Base-by-base conservation (phyloP, 805 yeast species). In the Hemisphaericaspora nanyangensis region DNA sequence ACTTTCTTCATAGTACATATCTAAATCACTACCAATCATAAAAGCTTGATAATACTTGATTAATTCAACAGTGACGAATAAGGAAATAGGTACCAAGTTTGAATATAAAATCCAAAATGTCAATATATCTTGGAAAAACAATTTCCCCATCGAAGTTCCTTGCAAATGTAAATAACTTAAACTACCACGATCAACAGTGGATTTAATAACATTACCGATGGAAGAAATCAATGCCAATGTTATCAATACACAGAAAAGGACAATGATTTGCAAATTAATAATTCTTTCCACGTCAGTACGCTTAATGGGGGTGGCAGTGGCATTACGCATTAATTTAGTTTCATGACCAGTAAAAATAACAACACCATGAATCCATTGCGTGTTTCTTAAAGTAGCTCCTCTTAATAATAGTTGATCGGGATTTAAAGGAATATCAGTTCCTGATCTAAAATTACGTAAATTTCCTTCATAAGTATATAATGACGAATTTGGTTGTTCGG, bases 341-440 rank as follows among this genome's bases (percentile, higher is more conserved):
- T 93, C 99, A 59, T 95, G 99, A 16, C 99, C 99, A 0, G 99
- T 93, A 59, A 91, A 93, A 1, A 93, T 79, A 2, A 87, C 97
- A 37, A 88, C 72, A 17, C 99, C 99, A 51, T 86, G 86, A 31
- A 93, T 79, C 97, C 96, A 93, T 31, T 81, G 85, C 0, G 99
- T 95, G 56, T 93, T 93, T 61, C 97, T 76, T 46, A 93, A 70
- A 3, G 93, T 88, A 5, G 99, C 99, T 45, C 99, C 99, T 65
- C 99, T 78, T 41, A 93, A 70, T 29, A 95, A 69, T 68, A 95
- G 64, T 58, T 91, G 99, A 32, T 91, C 97, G 0, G 99, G 98
- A 6, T 83, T 68, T 38, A 93, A 65, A 1, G 99, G 82, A 33
- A 87, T 71, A 35, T 62, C 63, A 24, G 50, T 50, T 12, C 77